Base-by-base conservation (phyloP, 2,329 filamentous ascomycete species). In the Trichoderma asperellum region DNA sequence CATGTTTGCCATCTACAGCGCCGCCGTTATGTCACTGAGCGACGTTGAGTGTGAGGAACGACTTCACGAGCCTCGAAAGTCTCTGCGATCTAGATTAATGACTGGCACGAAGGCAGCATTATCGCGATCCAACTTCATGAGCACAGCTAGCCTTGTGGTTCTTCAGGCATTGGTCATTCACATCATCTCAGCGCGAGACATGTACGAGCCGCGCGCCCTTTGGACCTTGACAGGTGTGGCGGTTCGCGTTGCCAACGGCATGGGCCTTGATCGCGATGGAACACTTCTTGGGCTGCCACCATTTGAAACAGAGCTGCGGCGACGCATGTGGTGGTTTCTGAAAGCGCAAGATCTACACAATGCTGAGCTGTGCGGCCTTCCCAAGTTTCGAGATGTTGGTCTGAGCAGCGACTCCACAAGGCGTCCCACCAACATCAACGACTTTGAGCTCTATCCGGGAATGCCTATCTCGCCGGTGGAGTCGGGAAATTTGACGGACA, bases 1-100 rank as follows among this genome's bases (percentile, higher is more conserved):
- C 58, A 60, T 60, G 58, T 60, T 60, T 60, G 58, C 58, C 58
- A 60, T 60, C 58, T 60, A 47, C 58, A 47, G 58, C 58, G 58
- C 58, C 37, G 58, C 58, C 58, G 58, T 47, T 1, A 60, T 60
- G 58, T 60, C 58, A 60, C 58, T 60, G 58, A 60, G 58, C 58
- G 58, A 60, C 24, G 58, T 21, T 60, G 58, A 60, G 37, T 60
- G 58, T 47, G 37, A 60, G 24, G 58, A 60, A 32, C 58, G 58
- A 60, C 58, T 60, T 32, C 24, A 60, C 58, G 58, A 60, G 58
- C 58, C 35, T 60, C 58, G 24, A 60, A 60, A 60, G 37, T 5
- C 37, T 60, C 58, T 60, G 37, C 24, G 58, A 60, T 60, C 58
- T 21, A 47, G 37, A 47, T 60, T 60, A 21, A 49, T 5, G 43